These are phyloP conservation scores for Camillea tinctor DNA, from an alignment of 2,329 filamentous ascomycete genomes.

Conservation along the genomic window DNA sequence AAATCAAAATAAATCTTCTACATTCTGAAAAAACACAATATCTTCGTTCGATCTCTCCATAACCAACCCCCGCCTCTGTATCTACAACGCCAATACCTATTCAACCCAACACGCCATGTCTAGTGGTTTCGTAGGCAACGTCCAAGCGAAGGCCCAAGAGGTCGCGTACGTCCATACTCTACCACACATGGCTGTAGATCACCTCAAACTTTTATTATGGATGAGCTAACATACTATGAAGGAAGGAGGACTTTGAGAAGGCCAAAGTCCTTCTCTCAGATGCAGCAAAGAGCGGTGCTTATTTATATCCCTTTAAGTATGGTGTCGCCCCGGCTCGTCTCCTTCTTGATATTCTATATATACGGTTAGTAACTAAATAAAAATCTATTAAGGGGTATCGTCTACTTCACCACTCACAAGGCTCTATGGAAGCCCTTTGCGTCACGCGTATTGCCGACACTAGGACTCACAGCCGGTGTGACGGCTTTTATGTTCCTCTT, in stretches of 20 bases:
- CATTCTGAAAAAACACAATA: background rate
- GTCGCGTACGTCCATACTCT: too few relatives aligned
- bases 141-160: slow-evolving; percentile 48
- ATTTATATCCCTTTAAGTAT: slow-evolving; percentile 79
- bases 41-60: background rate
- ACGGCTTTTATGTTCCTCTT: slow-evolving; percentile 82
- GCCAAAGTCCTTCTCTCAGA: slow-evolving; percentile 63
- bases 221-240: slow-evolving; percentile 31
- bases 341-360: background rate
- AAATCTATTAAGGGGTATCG: slow-evolving; percentile 44
- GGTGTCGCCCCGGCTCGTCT: background rate
- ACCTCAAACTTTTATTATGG: background rate
- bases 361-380: slow-evolving; percentile 10
- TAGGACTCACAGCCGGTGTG: slow-evolving; percentile 70
- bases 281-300: slow-evolving; percentile 73
- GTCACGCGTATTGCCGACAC: slow-evolving; percentile 56
- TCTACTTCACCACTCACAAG: slow-evolving; percentile 57
- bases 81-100: background rate
- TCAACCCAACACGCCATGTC: slow-evolving; percentile 18
- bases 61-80: background rate
- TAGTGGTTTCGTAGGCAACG: slow-evolving; percentile 22
- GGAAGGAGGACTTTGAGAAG: slow-evolving; percentile 69
- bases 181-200: too few relatives aligned
- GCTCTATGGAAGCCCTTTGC: slow-evolving; percentile 59
- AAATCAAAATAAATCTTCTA: background rate